These are phyloP conservation scores for Polyporus tsugae DNA, from an alignment of 1,284 basidiomycete species.

Conservation along the genomic window DNA sequence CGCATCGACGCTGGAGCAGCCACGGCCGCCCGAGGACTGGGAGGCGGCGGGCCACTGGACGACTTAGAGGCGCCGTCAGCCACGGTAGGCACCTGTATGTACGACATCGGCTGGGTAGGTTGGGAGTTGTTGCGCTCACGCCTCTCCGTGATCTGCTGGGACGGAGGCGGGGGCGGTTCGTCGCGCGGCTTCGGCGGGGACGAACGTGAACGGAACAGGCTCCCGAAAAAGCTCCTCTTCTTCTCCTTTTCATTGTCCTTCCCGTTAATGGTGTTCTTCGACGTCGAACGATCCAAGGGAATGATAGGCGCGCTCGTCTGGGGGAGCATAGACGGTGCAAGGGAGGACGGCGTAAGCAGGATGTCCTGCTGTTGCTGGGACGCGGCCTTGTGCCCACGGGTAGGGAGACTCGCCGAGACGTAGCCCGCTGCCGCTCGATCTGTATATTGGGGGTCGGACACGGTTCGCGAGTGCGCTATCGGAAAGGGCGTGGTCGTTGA, in stretches of 20 bases:
- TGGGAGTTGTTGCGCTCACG: conserved; percentile 40
- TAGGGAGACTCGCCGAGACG: conserved; percentile 21
- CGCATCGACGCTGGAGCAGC: conserved; percentile 17
- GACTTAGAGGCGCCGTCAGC: conserved; percentile 10
- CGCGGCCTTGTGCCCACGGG: conserved; percentile 32
- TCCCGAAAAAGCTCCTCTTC: conserved; percentile 45
- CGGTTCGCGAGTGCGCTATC: conserved; percentile 35
- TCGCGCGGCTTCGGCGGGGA: conserved; percentile 43
- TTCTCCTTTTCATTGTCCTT: conserved; percentile 43
- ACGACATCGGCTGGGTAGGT: conserved; percentile 30
- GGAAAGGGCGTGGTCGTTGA: conserved; percentile 21
- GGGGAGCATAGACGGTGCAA: conserved; percentile 41
- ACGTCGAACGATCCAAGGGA: conserved; percentile 29
- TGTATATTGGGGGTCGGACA: conserved; percentile 39
- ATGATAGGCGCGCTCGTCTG: conserved; percentile 20
- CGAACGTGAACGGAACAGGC: conserved; percentile 48
- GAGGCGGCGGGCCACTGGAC: background rate
- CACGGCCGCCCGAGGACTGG: conserved; percentile 22
- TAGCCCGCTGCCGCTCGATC: conserved; percentile 13
- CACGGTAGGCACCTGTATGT: conserved; percentile 9
- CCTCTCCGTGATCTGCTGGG: conserved; percentile 32
- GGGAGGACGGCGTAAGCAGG: conserved; percentile 42
- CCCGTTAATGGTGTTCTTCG: conserved; percentile 34
- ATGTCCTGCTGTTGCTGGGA: conserved; percentile 36
- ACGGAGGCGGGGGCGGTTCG: conserved; percentile 32